These are phyloP conservation scores for Boletus patriciae DNA, from an alignment of 768 basidiomycete species.

Conservation along the genomic window DNA sequence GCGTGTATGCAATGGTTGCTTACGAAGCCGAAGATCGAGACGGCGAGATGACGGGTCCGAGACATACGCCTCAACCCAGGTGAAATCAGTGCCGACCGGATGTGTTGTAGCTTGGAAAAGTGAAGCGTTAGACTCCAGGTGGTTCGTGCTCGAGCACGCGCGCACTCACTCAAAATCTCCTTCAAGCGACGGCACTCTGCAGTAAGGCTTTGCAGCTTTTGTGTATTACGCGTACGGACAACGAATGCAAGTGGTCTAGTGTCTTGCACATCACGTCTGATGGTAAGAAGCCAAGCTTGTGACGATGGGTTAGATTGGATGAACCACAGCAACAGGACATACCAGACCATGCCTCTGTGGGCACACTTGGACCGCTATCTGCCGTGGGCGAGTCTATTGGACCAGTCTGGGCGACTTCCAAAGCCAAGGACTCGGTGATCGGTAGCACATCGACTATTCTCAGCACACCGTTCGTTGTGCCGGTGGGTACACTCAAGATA, in stretches of 20 bases:
- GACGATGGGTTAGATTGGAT: background rate
- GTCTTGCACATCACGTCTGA: slow-evolving; percentile 43
- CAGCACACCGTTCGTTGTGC: background rate
- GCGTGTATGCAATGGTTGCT: slow-evolving; percentile 48
- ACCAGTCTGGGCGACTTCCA: slow-evolving; percentile 57
- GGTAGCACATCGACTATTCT: slow-evolving; percentile 37
- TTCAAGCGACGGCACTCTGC: slow-evolving; percentile 59
- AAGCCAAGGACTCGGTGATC: slow-evolving; percentile 52
- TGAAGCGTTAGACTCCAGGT: background rate
- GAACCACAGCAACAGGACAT: background rate
- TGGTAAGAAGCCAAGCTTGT: slow-evolving; percentile 54
- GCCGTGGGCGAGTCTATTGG: slow-evolving; percentile 36
- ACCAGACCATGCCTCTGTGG: slow-evolving; percentile 43
- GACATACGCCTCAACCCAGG: slow-evolving; percentile 21
- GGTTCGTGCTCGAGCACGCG: background rate
- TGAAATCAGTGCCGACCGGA: slow-evolving; percentile 10
- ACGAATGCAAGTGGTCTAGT: slow-evolving; percentile 44
- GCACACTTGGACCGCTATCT: slow-evolving; percentile 26
- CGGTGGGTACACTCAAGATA: slow-evolving; percentile 12
- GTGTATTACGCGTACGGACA: slow-evolving; percentile 44
- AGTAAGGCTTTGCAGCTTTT: slow-evolving; percentile 46
- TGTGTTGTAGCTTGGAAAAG: slow-evolving; percentile 13
- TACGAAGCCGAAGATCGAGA: slow-evolving; percentile 53
- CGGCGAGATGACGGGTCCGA: slow-evolving; percentile 5
- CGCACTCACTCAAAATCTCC: slow-evolving; percentile 53